Evolutionary conservation across 495 filamentous ascomycete genomes (phyloP), one percentile per base, ranked within the genome.

Genomic region (Annulohypoxylon maeteangense): DNA sequence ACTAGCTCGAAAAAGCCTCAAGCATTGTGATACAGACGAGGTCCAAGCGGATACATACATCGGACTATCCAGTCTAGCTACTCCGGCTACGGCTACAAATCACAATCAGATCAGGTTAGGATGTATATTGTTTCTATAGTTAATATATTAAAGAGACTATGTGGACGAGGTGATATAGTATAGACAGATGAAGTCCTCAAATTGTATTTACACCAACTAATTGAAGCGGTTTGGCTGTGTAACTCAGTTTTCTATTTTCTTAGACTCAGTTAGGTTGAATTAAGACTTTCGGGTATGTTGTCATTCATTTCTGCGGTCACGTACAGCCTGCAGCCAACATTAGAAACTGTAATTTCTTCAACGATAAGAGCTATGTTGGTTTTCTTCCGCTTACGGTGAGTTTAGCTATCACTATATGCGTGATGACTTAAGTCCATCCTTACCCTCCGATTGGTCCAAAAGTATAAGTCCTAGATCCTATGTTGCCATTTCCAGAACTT

Each of bases 361-460:
- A 7, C 12, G 7, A 31, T 16, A 32, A 31, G 48, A 51, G 8
- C 12, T 18, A 5, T 32, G 50, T 53, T 29, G 50, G 50, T 29
- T 53, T 12, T 31, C 25, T 31, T 25, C 18, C 32, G 27, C 12
- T 53, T 27, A 32, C 50, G 25, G 27, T 27, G 25, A n/a, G 25
- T 10, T 2, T 53, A 53, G 16, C 18, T 6, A 32, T 53, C 50
- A 14, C 50, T 11, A 53, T 53, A 32, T 53, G 14, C n/a, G 50
- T 32, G 27, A 53, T 53, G 50, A 32, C 25, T 32, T 32, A 7
- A 53, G 27, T 53, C 27, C 16, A 53, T 51, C 1, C 14, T 6
- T 31, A 7, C 16, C 50, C 16, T 53, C 50, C 50, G 50, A 53
- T 53, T 53, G 50, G 50, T 18, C 50, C 27, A 29, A 53, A 31